Evolutionary conservation across 139 green algal species (phyloP).

Genomic region (Picochlorum sp.): DNA sequence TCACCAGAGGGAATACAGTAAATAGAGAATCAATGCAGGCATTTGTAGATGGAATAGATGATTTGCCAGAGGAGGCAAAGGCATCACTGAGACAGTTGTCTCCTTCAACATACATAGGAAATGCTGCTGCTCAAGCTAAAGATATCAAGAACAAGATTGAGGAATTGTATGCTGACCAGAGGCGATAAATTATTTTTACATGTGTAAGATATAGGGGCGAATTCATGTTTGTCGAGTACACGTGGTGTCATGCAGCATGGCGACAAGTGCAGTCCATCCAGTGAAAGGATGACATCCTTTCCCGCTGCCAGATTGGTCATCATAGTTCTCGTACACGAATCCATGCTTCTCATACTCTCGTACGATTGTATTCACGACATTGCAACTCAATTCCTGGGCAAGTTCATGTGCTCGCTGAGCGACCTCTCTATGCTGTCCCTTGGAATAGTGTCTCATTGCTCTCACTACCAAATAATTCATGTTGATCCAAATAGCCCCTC

Average conservation of each 20-base stretch:
- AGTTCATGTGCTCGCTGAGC: slow-evolving; percentile 18
- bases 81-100: slow-evolving; percentile 60
- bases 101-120: slow-evolving; percentile 88
- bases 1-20: slow-evolving; percentile 81
- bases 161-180: slow-evolving; percentile 1
- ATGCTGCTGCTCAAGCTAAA: slow-evolving; percentile 69
- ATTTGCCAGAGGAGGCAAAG: slow-evolving; percentile 55
- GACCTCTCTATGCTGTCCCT: slow-evolving; percentile 23
- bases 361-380: slow-evolving; percentile 64
- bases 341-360: slow-evolving; percentile 53
- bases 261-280: slow-evolving; percentile 83
- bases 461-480: slow-evolving; percentile 84
- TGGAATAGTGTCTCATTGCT: slow-evolving; percentile 44
- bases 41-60: slow-evolving; percentile 80
- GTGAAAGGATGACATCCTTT: slow-evolving; percentile 87
- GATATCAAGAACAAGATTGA: slow-evolving; percentile 11
- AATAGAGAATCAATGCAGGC: slow-evolving; percentile 52
- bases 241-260: slow-evolving; percentile 41
- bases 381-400: slow-evolving; percentile 42
- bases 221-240: too few relatives aligned
- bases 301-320: slow-evolving; percentile 58
- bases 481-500: slow-evolving; percentile 88
- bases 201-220: background rate
- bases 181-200: background rate
- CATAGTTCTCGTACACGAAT: slow-evolving; percentile 88